Evolutionary conservation across 1,284 basidiomycete genomes (phyloP), one percentile per base, ranked within the genome.

Genomic region (Cystobasidium slooffiae): DNA sequence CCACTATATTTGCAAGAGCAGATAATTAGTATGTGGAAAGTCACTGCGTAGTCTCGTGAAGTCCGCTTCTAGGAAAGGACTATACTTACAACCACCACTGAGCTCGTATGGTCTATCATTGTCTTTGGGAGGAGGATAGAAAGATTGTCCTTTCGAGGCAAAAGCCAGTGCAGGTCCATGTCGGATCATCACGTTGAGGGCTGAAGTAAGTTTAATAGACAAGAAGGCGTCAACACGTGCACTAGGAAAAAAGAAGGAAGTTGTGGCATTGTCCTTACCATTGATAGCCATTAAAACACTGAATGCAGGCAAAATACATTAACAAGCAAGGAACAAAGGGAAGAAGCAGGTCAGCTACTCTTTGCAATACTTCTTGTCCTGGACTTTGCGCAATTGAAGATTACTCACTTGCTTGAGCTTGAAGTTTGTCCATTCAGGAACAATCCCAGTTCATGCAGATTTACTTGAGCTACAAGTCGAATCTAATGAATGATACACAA

Each of bases 101-200:
- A 75, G 70, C 37, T 65, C 46, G 43, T 56, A 72, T 16, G 63
- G 47, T 49, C 53, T 55, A 6, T 75, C 75, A 18, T 43, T 64
- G 1, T 59, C 44, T 12, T 37, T 51, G 16, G 69, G 69, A 55
- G 43, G 47, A 39, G 75, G 75, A 61, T 67, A 75, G 64, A 75
- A 72, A 9, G 75, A 75, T 18, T 62, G 58, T 16, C 49, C 49
- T 52, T 64, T 75, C 24, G 41, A 52, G 1, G 65, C 56, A 39
- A 61, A 75, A 10, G 41, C 22, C 3, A 55, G 1, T 14, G 73
- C 51, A 9, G 74, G 74, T 16, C 41, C 49, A 47, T 72, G 59
- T 16, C 74, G 31, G 18, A 70, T 31, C 74, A 75, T 75, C 31
- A 75, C 75, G 44, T 75, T 75, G 53, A 75, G 63, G 22, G 75